Conservation (phyloP, 257 asterid genomes). For the Mentha longifolia region DNA sequence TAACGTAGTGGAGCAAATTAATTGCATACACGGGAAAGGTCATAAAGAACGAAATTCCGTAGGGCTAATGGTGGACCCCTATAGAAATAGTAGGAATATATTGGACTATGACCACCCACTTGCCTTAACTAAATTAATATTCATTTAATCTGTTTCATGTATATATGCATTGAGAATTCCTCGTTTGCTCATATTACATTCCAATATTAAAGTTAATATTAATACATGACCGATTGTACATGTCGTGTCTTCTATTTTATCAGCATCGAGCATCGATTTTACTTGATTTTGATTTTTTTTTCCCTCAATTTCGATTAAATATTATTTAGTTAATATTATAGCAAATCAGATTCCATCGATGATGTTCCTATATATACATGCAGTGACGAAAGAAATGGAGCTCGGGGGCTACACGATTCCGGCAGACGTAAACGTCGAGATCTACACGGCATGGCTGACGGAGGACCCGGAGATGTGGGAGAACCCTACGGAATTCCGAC, state of each 20-base stretch:
- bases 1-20: neutral
- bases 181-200: too few relatives aligned
- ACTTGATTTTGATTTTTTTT: too few relatives aligned
- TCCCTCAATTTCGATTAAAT: too few relatives aligned
- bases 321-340: too few relatives aligned
- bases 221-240: too few relatives aligned
- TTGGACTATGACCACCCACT: neutral
- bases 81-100: neutral
- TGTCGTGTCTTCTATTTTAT: too few relatives aligned
- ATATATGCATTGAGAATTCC: too few relatives aligned
- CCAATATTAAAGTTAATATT: too few relatives aligned
- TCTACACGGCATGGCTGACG: constrained; percentile 92
- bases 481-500: constrained; percentile 67
- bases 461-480: constrained; percentile 79
- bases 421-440: constrained; percentile 68
- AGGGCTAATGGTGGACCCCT: neutral
- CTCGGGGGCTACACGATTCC: constrained; percentile 92
- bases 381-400: constrained; percentile 62
- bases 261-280: too few relatives aligned
- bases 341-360: too few relatives aligned
- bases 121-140: neutral
- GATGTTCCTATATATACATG: constrained; percentile 3
- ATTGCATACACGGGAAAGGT: neutral
- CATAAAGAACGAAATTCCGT: neutral
- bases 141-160: too few relatives aligned